Base-by-base conservation (phyloP, 352 stramenopile genomes). In the Achlya hypogyna region DNA sequence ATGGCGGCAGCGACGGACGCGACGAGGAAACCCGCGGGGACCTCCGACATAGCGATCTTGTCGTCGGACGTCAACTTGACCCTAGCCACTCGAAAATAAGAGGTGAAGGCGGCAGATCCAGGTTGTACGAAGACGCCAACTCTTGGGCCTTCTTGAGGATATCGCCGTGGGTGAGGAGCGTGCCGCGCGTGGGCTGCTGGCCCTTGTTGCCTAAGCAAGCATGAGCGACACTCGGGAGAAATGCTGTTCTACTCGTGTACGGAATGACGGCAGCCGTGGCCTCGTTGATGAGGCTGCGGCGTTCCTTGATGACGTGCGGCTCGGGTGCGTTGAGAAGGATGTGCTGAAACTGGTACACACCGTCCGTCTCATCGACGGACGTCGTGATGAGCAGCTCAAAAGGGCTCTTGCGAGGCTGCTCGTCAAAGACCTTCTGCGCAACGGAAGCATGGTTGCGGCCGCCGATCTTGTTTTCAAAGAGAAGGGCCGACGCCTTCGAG, bases 361-460 rank as follows among this genome's bases (percentile, higher is more conserved):
- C 81, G 62, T 92, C 79, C 35, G 84, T 75, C 14, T 69, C 78
- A 25, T 93, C 79, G 53, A 83, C 80, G 67, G 81, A 81, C 23
- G 86, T 95, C 25, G 85, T 90, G 75, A 93, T 93, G 65, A 95
- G 73, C 53, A 72, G 89, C 78, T 95, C 85, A 62, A 95, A 63
- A 71, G 27, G 32, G 31, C 34, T 49, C 43, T 51, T 4, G 38
- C 32, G 23, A 43, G 23, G 1, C 53, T 45, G 78, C 70, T 93
- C 81, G 6, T 83, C 83, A 69, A 94, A 87, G 9, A 95, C 72
- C 14, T 69, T 43, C 59, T 88, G 74, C 58, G 93, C 78, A 69
- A 95, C 75, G 49, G 75, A 59, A 38, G 82, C 86, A 73, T 91
- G 81, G 75, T 95, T 81, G 62, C 81, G 81, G 25, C 80, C 78